Evolutionary conservation across 73 alveolate species (phyloP).

Genomic region (Tetrahymena malaccensis): DNA sequence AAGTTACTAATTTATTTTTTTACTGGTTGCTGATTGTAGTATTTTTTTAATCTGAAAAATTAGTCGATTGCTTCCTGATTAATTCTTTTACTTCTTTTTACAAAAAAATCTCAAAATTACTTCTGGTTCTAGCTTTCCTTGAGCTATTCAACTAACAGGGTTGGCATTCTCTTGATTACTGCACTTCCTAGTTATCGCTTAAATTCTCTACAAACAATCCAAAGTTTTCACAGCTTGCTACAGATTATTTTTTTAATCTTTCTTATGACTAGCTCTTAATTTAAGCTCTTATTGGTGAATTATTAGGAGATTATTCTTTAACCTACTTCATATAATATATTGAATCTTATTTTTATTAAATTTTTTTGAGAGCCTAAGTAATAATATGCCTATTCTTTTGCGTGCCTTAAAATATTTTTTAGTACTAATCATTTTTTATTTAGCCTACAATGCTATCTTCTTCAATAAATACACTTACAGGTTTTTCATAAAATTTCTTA

Average conservation of each 20-base stretch:
- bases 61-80: neutral
- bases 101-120: neutral
- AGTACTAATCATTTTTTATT: neutral
- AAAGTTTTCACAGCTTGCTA: neutral
- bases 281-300: neutral
- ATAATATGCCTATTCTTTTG: neutral
- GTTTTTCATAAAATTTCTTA: neutral
- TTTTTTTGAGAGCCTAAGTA: neutral
- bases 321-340: neutral
- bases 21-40: neutral
- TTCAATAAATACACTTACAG: neutral
- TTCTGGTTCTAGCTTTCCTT: neutral
- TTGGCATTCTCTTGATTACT: neutral
- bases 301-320: neutral
- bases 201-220: neutral
- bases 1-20: neutral
- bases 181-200: neutral
- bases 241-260: neutral
- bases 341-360: neutral
- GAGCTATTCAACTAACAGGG: neutral
- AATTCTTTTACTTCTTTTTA: neutral
- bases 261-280: neutral
- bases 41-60: neutral
- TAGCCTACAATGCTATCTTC: neutral
- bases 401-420: neutral